Evolutionary conservation across 2,329 filamentous ascomycete species (phyloP).

Genomic region (Colletotrichum neosansevieriae): DNA sequence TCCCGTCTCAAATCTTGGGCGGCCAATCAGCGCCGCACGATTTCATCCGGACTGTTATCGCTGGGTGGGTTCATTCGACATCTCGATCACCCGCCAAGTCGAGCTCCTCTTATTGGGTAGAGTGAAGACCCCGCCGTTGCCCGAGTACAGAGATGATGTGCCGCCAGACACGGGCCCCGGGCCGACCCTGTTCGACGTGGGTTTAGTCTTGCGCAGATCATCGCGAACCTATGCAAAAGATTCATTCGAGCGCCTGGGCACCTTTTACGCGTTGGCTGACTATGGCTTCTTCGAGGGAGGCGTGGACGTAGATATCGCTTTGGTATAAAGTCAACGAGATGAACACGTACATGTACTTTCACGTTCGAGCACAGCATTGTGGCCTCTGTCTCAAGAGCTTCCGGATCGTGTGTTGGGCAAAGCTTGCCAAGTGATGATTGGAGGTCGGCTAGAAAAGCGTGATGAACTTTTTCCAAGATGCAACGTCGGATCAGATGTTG

Average conservation of each 20-base stretch:
- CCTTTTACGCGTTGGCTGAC: background rate
- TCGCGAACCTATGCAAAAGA: background rate
- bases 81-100: background rate
- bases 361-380: no score
- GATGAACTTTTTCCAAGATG: slow-evolving; percentile 46
- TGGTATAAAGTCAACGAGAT: background rate
- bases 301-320: background rate
- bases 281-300: background rate
- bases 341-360: no score
- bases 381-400: no score
- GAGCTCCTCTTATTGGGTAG: background rate
- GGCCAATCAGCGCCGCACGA: background rate
- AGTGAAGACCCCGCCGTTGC: background rate
- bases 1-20: background rate
- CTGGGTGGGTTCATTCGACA: background rate
- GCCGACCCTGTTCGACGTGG: background rate
- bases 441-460: no score
- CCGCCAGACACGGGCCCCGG: background rate
- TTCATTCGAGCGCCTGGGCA: background rate
- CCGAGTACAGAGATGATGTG: background rate
- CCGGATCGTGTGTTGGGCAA: no score
- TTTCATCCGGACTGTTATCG: background rate
- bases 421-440: no score
- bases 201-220: background rate
- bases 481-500: slow-evolving; percentile 24